A percentile compares a stretch with the other conserved stretches of the same genome.
phyloP scores from a whole-genome alignment of 169 alveolate genomes.

The Blepharisma undulans region DNA sequence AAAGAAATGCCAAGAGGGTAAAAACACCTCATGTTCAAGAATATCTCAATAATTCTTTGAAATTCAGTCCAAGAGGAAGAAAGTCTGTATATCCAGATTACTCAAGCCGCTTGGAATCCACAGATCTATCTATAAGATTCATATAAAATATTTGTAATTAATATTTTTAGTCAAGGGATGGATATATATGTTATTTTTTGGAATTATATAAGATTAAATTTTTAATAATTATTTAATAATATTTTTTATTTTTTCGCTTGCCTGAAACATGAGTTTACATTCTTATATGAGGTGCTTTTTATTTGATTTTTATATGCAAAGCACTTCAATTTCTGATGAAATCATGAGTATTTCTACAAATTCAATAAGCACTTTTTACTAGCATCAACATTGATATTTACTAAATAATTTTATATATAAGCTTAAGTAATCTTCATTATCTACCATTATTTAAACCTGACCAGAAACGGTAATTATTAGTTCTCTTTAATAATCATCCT shows the following conservation, averaged over 20 bases:
- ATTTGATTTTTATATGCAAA: no score
- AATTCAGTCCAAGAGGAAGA: not conserved
- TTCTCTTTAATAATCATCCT: not conserved
- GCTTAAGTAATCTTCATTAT: not conserved
- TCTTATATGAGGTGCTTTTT: not conserved
- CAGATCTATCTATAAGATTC: not conserved
- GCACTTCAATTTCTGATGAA: not conserved
- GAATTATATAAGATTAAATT: not conserved
- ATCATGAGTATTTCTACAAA: not conserved
- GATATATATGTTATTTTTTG: no score
- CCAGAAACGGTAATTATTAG: not conserved
- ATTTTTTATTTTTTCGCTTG: not conserved
- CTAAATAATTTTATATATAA: not conserved
- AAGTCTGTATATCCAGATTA: not conserved
- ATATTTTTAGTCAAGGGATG: no score
- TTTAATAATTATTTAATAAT: no score
- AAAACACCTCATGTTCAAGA: not conserved
- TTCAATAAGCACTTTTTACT: not conserved
- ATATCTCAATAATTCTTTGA: not conserved
- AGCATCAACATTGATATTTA: not conserved
- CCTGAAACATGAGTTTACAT: not conserved
- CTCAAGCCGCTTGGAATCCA: not conserved
- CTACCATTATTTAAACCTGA: not conserved
- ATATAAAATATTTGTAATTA: not conserved
- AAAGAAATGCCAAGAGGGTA: not conserved